These are phyloP conservation scores for Agaricales sp. DNA, from an alignment of 1,284 basidiomycete genomes.

Conservation along the genomic window DNA sequence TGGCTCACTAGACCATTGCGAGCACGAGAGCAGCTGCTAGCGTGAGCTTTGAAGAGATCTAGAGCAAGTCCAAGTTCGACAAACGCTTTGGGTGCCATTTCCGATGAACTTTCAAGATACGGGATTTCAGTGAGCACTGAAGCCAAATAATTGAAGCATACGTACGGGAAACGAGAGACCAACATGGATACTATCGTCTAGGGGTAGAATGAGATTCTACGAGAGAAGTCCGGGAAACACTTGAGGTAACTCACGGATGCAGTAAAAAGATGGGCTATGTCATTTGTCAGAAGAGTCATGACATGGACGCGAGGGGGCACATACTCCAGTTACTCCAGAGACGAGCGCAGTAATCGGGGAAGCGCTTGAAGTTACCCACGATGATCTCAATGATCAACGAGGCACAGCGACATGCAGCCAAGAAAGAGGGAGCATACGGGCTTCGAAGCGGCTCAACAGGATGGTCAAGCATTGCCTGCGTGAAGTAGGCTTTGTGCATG, in stretches of 20 bases:
- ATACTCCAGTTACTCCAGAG: constrained; percentile 44
- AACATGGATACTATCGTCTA: background rate
- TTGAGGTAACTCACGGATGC: background rate
- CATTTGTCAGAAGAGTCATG: background rate
- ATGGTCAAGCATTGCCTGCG: constrained; percentile 49
- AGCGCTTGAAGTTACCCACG: constrained; percentile 38
- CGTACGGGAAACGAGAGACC: background rate
- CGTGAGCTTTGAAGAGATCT: constrained; percentile 42
- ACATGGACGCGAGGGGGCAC: background rate
- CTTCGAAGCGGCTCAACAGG: constrained; percentile 50
- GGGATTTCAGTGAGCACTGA: background rate
- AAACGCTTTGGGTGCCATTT: constrained; percentile 46
- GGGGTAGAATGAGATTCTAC: background rate
- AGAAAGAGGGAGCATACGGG: constrained; percentile 52
- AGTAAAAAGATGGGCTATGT: constrained; percentile 1
- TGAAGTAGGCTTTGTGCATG: constrained; percentile 52
- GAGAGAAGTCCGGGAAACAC: no score
- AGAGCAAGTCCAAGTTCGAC: constrained; percentile 45
- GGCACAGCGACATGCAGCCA: constrained; percentile 51
- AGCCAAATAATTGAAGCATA: background rate
- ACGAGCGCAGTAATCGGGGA: constrained; percentile 40
- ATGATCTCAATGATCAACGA: constrained; percentile 32
- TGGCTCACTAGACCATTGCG: constrained; percentile 36
- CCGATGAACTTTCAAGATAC: constrained; percentile 24
- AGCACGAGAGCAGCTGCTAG: constrained; percentile 34